Evolutionary conservation across 495 filamentous ascomycete species (phyloP), one percentile per base, ranked within the genome.

Genomic region (Xylaria cubensis): DNA sequence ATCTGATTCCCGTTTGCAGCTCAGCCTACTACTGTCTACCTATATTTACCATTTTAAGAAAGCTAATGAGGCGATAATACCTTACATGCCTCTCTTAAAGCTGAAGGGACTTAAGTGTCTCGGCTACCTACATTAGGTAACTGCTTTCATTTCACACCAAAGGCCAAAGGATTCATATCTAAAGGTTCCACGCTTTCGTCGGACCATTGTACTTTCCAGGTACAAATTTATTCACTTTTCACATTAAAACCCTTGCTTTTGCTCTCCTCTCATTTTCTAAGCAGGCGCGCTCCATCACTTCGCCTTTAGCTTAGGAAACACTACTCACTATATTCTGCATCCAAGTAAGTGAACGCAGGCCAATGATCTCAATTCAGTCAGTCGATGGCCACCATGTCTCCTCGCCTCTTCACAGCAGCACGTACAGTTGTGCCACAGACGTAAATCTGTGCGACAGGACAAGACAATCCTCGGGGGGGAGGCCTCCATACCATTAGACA

Each of bases 281-380:
- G 36, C 39, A 64, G 9, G 61, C 39, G 39, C 61, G 36, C 24
- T 56, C 51, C 50, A 13, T 72, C 61, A n/a, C 44, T 42, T 48
- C 53, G 26, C 42, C 21, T 13, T 26, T 48, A 13, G 46, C 8
- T 61, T 46, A 12, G 41, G 13, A 51, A 64, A n/a, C n/a, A 21
- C 24, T 29, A 7, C 32, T 55, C 50, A 19, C 59, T 21, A 36
- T 56, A 21, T 42, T 41, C 41, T 21, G 51, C 46, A 51, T 29
- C 42, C 29, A 21, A 59, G 70, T 72, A 72, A 72, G 70, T 72
- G 34, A 41, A 72, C 41, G 32, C 62, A 51, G 39, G 51, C 48
- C 53, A 19, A 67, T 61, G 39, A 50, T 67, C 63, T 51, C 51
- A 59, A 36, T 56, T 21, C 51, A 48, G 24, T 36, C 70, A 34